These are phyloP conservation scores for Blastobotrys muscicola DNA, from an alignment of 805 yeast species.

Conservation along the genomic window DNA sequence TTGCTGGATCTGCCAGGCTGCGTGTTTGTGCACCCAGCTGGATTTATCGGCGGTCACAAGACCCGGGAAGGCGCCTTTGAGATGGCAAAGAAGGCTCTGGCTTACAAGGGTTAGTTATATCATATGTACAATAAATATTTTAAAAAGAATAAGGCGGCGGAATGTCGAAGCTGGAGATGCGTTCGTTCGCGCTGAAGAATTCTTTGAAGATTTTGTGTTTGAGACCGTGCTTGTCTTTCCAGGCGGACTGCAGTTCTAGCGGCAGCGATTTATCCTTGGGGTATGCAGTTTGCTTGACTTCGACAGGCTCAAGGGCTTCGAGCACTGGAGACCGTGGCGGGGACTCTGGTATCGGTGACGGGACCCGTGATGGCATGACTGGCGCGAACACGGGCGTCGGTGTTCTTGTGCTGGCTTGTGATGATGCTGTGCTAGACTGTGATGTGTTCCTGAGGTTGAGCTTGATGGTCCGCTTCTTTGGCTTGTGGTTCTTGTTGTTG, in stretches of 20 bases:
- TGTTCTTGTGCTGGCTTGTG: background rate
- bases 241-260: too few relatives aligned
- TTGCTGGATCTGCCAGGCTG: slow-evolving; percentile 78
- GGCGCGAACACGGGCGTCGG: slow-evolving; percentile 1
- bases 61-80: slow-evolving; percentile 67
- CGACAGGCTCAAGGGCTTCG: background rate
- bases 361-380: background rate
- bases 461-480: slow-evolving; percentile 24
- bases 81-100: slow-evolving; percentile 48
- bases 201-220: too few relatives aligned
- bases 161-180: too few relatives aligned
- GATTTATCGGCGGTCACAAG: slow-evolving; percentile 92
- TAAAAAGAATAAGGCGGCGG: too few relatives aligned
- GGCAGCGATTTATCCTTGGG: too few relatives aligned
- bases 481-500: slow-evolving; percentile 16
- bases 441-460: slow-evolving; percentile 7
- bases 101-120: background rate
- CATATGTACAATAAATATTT: too few relatives aligned
- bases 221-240: too few relatives aligned
- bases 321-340: background rate
- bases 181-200: too few relatives aligned
- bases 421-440: background rate
- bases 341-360: background rate
- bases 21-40: slow-evolving; percentile 87
- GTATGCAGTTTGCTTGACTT: too few relatives aligned